Percentiles rank a stretch among this genome's conserved stretches.
phyloP scores from a whole-genome alignment of 495 filamentous ascomycete genomes.

The Schizothecium vesticola region DNA sequence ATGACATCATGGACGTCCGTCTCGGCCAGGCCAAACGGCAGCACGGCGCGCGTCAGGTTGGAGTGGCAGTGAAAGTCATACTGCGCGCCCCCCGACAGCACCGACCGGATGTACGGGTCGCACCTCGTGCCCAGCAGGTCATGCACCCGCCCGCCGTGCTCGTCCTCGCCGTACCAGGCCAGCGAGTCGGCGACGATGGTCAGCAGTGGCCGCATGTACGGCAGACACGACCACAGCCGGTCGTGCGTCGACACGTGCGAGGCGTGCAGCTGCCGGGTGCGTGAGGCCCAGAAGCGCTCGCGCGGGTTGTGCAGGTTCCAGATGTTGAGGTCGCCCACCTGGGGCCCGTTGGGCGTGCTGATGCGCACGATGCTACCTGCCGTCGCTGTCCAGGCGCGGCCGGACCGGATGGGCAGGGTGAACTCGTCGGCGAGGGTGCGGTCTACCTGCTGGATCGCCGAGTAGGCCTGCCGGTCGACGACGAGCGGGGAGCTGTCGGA shows the following conservation, averaged over 20 bases:
- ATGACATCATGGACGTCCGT: slow-evolving; percentile 74
- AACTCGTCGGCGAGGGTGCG: slow-evolving; percentile 37
- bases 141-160: slow-evolving; percentile 56
- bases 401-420: slow-evolving; percentile 51
- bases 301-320: slow-evolving; percentile 71
- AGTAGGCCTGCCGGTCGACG: slow-evolving; percentile 41
- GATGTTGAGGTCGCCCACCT: slow-evolving; percentile 78
- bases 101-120: slow-evolving; percentile 67
- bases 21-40: slow-evolving; percentile 62
- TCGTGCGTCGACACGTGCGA: slow-evolving; percentile 65
- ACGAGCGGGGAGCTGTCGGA: slow-evolving; percentile 34
- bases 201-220: slow-evolving; percentile 67
- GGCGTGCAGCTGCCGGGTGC: slow-evolving; percentile 71
- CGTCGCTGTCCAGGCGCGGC: slow-evolving; percentile 58
- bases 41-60: slow-evolving; percentile 67
- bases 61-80: slow-evolving; percentile 82
- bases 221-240: slow-evolving; percentile 70
- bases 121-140: slow-evolving; percentile 74
- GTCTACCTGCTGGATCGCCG: slow-evolving; percentile 28
- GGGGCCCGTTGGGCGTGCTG: slow-evolving; percentile 67
- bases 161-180: slow-evolving; percentile 47
- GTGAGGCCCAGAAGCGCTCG: slow-evolving; percentile 72
- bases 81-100: slow-evolving; percentile 56
- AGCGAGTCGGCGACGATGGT: slow-evolving; percentile 68
- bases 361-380: slow-evolving; percentile 62